Evolutionary conservation across 2,329 filamentous ascomycete species (phyloP), one percentile per base, ranked within the genome.

Genomic region (Hymenoscyphus fraxineus): DNA sequence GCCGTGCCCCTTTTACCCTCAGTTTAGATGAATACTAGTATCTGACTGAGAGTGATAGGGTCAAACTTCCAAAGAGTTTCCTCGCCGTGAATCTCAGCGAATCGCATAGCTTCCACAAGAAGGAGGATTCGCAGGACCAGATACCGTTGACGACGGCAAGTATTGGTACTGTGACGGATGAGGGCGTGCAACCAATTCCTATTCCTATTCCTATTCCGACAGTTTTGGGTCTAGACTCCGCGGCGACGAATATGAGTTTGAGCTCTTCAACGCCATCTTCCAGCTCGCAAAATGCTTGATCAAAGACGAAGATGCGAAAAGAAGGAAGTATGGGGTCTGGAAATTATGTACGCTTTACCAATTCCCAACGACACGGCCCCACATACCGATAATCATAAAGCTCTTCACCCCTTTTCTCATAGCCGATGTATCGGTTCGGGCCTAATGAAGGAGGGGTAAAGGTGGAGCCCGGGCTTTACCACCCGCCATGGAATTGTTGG

Each of bases 21-120:
- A 31, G 13, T 41, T 12, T 32, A 58, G 19, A 54, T 5, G 4
- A 58, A 55, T 9, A 12, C 22, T 22, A n/a, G 16, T 31, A 19
- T 38, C 16, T 39, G 19, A 55, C 61, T 69, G 59, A 71, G 40
- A 61, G 60, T 55, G n/a, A 56, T 58, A 76, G 74, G 60, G 74
- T 76, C 55, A 75, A 76, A 68, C 68, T 76, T 13, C 75, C 75
- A 16, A 76, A 76, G 67, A 71, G 67, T 47, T 76, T 76, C 66
- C 68, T 76, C 10, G 75, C 75, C 35, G 72, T 76, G n/a, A 76
- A 76, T 64, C 66, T 76, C 12, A 71, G 70, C 55, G 75, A 76
- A 66, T 73, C 71, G 19, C 74, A 76, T 63, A 71, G 73, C 16
- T 76, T 76, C 39, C 73, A 76, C 58, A 74, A 73, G 60, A 73